Evolutionary conservation across 2,329 filamentous ascomycete genomes (phyloP).

Genomic region (Mycogone perniciosa): DNA sequence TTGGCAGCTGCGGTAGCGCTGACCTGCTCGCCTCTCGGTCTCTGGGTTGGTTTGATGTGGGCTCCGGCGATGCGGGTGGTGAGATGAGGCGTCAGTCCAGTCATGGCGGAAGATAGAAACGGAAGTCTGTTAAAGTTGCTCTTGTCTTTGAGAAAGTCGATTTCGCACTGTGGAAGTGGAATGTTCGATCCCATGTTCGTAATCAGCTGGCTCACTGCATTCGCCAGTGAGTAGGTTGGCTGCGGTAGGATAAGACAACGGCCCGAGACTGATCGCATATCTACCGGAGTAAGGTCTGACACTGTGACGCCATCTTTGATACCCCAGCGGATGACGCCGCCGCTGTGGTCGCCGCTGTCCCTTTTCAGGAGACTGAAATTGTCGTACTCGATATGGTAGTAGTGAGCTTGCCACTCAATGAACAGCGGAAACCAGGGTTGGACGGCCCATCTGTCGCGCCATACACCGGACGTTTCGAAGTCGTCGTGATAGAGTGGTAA

Average conservation of each 20-base stretch:
- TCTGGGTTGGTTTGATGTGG: conserved; percentile 33
- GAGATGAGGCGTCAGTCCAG: conserved; percentile 26
- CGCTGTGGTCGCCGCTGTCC: conserved; percentile 6
- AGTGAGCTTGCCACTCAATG: conserved; percentile 38
- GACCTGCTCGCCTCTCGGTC: background rate
- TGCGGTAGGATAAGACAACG: conserved; percentile 35
- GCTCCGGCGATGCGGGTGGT: conserved; percentile 28
- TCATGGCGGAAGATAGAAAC: conserved; percentile 25
- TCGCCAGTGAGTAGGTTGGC: conserved; percentile 26
- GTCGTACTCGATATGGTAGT: conserved; percentile 31
- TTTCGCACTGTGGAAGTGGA: conserved; percentile 3
- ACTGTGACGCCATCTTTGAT: background rate
- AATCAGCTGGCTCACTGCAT: conserved; percentile 30
- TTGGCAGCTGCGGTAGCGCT: background rate
- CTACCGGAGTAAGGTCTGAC: background rate
- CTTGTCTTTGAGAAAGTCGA: conserved; percentile 7
- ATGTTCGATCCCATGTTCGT: conserved; percentile 17
- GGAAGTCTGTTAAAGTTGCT: conserved; percentile 13
- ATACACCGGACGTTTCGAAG: background rate
- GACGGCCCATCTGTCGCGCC: conserved; percentile 27
- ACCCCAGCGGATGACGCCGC: background rate
- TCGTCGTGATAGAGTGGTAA: conserved; percentile 11
- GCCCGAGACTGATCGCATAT: conserved; percentile 26
- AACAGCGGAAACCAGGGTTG: conserved; percentile 38
- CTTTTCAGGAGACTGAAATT: conserved; percentile 25